Evolutionary conservation across 2,329 filamentous ascomycete species (phyloP).

Genomic region (Raffaelea arxii): DNA sequence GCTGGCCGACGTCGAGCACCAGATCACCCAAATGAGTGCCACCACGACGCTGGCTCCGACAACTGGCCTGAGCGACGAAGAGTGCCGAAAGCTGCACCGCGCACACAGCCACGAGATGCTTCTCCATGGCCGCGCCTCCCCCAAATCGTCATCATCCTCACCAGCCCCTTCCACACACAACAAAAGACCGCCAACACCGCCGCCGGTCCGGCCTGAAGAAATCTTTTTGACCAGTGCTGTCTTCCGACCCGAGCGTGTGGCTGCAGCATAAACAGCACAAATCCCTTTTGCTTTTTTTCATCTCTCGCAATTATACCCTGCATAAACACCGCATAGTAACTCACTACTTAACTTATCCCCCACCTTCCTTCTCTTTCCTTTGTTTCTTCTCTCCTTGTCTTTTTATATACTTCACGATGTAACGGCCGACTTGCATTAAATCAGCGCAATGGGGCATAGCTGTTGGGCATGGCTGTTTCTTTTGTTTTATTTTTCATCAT

Average conservation of each 20-base stretch:
- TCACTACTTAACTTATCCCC: background rate
- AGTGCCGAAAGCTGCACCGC: conserved; percentile 33
- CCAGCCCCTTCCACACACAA: conserved; percentile 7
- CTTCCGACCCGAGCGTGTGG: conserved; percentile 28
- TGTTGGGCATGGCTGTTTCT: no score
- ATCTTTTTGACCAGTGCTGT: conserved; percentile 41
- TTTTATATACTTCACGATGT: background rate
- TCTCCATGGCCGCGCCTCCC: conserved; percentile 24
- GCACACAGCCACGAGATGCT: conserved; percentile 43
- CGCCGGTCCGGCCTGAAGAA: conserved; percentile 15
- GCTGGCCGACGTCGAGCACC: conserved; percentile 55
- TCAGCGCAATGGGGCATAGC: no score
- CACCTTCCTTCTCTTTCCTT: background rate
- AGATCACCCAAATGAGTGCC: conserved; percentile 37
- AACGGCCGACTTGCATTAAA: background rate
- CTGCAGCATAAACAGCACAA: background rate
- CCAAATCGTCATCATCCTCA: conserved; percentile 16
- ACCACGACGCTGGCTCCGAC: background rate
- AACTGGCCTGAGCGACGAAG: conserved; percentile 20
- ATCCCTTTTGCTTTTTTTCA: background rate
- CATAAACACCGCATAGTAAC: no score
- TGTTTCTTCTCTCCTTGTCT: background rate
- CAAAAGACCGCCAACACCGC: conserved; percentile 3
- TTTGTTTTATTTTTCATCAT: no score
- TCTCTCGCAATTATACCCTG: no score